Conservation (phyloP, 768 basidiomycete species). For the Coprinopsis marcescibilis region DNA sequence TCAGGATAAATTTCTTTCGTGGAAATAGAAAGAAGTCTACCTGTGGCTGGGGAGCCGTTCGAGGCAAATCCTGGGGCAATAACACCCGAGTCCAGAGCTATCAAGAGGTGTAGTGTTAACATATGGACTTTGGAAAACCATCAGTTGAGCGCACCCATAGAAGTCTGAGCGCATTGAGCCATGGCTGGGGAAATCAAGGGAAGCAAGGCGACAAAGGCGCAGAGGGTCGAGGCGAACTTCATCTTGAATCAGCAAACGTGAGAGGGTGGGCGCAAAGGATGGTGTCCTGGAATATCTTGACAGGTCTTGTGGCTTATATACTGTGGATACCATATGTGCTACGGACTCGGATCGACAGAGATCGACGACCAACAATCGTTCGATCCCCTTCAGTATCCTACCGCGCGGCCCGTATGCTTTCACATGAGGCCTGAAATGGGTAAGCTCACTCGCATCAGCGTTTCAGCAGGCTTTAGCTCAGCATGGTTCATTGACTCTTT, state of each 20-base stretch:
- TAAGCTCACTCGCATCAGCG: no score
- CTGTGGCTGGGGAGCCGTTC: constrained; percentile 37
- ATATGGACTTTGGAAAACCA: neutral
- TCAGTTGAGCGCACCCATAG: constrained; percentile 26
- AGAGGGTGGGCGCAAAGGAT: constrained; percentile 26
- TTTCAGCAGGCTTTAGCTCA: no score
- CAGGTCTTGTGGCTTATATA: neutral
- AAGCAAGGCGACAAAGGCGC: constrained; percentile 34
- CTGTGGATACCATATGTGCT: no score
- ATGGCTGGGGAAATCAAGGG: constrained; percentile 31
- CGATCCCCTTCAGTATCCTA: no score
- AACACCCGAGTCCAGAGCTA: constrained; percentile 48
- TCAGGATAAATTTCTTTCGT: no score
- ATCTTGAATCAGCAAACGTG: constrained; percentile 23
- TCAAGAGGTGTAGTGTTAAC: no score
- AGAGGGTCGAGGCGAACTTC: constrained; percentile 42
- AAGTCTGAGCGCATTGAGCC: constrained; percentile 30
- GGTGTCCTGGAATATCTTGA: constrained; percentile 16
- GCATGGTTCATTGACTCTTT: no score
- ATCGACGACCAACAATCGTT: no score
- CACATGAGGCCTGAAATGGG: no score
- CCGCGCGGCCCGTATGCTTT: no score
- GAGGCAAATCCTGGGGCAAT: constrained; percentile 46
- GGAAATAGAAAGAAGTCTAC: constrained; percentile 14
- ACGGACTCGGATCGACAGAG: no score